These are phyloP conservation scores for Secale cereale DNA, from an alignment of 176 grass and related monocot species.

Conservation along the genomic window DNA sequence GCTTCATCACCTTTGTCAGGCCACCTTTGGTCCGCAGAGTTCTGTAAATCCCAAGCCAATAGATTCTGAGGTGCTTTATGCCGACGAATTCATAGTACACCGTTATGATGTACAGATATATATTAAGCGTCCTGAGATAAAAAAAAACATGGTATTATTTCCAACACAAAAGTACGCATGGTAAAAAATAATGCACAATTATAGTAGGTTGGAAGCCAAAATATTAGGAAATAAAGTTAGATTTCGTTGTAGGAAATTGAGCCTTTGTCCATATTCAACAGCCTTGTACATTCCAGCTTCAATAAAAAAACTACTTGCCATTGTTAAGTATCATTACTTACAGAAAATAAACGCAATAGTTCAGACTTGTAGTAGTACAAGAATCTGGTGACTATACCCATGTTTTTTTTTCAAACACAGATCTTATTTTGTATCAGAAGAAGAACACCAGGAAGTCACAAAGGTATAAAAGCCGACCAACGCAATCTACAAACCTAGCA, in stretches of 20 bases:
- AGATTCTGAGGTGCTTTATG: neutral
- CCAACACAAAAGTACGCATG: neutral
- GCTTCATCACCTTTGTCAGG: neutral
- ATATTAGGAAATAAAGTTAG: neutral
- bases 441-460: too few relatives aligned
- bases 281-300: too few relatives aligned
- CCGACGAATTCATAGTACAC: neutral
- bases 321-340: too few relatives aligned
- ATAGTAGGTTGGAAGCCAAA: neutral
- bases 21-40: neutral
- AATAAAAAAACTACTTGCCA: too few relatives aligned
- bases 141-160: neutral
- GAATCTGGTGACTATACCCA: too few relatives aligned
- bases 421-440: too few relatives aligned
- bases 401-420: too few relatives aligned
- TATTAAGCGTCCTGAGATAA: neutral
- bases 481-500: too few relatives aligned
- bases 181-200: neutral
- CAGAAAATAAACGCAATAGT: too few relatives aligned
- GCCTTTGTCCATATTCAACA: neutral
- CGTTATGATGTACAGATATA: neutral
- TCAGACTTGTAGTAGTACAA: too few relatives aligned
- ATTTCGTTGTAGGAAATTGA: neutral
- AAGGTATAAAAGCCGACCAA: too few relatives aligned
- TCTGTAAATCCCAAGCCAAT: conserved; percentile 1